A percentile compares a stretch with the other conserved stretches of the same genome.
Conservation (phyloP, 2,329 filamentous ascomycete genomes). For the Colletotrichum abscissum region DNA sequence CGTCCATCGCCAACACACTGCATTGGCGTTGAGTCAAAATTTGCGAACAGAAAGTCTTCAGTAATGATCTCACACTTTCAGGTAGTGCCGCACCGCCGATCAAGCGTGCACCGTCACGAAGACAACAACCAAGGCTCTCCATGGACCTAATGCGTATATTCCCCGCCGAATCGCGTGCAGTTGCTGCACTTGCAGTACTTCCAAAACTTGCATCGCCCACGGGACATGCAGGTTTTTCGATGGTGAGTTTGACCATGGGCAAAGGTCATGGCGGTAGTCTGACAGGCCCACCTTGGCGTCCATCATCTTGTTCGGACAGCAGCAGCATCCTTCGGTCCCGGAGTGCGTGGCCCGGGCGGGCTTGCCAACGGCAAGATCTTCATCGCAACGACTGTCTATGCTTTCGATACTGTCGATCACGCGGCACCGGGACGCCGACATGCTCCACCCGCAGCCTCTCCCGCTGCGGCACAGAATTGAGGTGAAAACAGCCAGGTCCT, state of each 20-base stretch:
- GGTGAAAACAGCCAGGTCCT: background rate
- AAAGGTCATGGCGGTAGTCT: constrained; percentile 17
- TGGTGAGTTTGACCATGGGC: constrained; percentile 20
- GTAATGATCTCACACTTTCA: constrained; percentile 12
- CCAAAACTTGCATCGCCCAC: background rate
- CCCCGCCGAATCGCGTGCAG: background rate
- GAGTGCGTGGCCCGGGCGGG: background rate
- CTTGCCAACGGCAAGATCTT: background rate
- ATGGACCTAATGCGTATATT: background rate
- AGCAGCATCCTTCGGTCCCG: constrained; percentile 12
- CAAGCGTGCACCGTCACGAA: background rate
- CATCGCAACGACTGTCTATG: background rate
- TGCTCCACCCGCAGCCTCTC: constrained; percentile 10
- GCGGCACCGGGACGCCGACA: constrained; percentile 4
- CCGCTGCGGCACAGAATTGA: background rate
- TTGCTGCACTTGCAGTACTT: background rate
- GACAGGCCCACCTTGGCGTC: constrained; percentile 24
- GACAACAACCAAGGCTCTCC: background rate
- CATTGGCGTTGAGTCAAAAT: constrained; percentile 6
- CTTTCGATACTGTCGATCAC: background rate
- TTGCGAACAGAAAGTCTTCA: background rate
- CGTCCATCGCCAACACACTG: background rate
- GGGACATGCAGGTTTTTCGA: background rate
- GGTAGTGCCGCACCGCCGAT: constrained; percentile 17
- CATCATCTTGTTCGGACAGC: constrained; percentile 8